A percentile compares a stretch with the other conserved stretches of the same genome.
These are phyloP conservation scores for Lactarius evosmus DNA, from an alignment of 768 basidiomycete genomes.

Conservation along the genomic window DNA sequence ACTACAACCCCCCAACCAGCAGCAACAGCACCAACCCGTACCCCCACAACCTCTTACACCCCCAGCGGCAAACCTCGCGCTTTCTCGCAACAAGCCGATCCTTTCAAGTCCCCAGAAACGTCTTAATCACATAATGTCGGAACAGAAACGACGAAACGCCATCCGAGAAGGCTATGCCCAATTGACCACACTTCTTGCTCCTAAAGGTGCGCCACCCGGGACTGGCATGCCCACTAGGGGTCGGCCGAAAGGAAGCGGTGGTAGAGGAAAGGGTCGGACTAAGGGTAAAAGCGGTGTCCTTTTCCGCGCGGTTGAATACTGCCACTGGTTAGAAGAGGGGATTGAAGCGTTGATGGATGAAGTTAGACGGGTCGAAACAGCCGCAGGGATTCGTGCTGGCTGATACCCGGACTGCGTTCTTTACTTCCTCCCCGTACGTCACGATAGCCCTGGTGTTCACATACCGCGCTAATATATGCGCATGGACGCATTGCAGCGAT, in stretches of 20 bases:
- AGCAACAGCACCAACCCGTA: slow-evolving; percentile 9
- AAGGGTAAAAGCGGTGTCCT: slow-evolving; percentile 90
- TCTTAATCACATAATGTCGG: slow-evolving; percentile 91
- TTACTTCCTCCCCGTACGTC: slow-evolving; percentile 12
- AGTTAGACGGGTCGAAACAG: slow-evolving; percentile 62
- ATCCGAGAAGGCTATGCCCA: slow-evolving; percentile 90
- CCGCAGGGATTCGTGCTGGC: slow-evolving; percentile 49
- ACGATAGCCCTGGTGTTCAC: not conserved
- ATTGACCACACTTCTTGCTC: slow-evolving; percentile 74
- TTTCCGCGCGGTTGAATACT: slow-evolving; percentile 83
- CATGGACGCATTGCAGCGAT: not conserved
- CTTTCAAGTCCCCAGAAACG: slow-evolving; percentile 84
- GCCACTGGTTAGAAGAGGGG: slow-evolving; percentile 83
- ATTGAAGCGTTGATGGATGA: slow-evolving; percentile 67
- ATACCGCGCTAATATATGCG: not conserved
- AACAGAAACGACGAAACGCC: slow-evolving; percentile 89
- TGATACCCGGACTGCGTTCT: slow-evolving; percentile 3
- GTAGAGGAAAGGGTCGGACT: slow-evolving; percentile 50
- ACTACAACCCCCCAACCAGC: slow-evolving; percentile 5
- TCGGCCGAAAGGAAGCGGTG: slow-evolving; percentile 75
- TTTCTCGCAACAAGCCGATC: slow-evolving; percentile 53
- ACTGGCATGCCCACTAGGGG: slow-evolving; percentile 74
- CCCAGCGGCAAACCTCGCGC: slow-evolving; percentile 26
- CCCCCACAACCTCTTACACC: slow-evolving; percentile 15
- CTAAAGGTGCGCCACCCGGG: slow-evolving; percentile 64